These are phyloP conservation scores for Neohortaea acidophila DNA, from an alignment of 495 filamentous ascomycete species.

Conservation along the genomic window DNA sequence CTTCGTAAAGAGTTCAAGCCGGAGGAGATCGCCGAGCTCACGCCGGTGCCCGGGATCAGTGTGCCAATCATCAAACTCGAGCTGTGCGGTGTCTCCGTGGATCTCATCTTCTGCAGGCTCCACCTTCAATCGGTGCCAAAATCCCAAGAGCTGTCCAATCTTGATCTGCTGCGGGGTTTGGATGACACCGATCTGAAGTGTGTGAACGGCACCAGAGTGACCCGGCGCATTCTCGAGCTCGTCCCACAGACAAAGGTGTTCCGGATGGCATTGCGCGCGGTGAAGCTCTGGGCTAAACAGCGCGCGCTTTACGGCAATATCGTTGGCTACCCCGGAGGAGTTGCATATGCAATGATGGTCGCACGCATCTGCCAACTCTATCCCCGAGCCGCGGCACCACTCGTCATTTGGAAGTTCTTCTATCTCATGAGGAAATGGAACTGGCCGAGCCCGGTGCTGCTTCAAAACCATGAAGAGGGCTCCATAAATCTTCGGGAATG, in stretches of 20 bases:
- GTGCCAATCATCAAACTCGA: slow-evolving; percentile 95
- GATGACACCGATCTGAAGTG: slow-evolving; percentile 75
- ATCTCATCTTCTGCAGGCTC: slow-evolving; percentile 81
- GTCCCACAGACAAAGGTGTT: slow-evolving; percentile 85
- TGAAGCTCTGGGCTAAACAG: slow-evolving; percentile 92
- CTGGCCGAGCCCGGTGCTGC: slow-evolving; percentile 80
- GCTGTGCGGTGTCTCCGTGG: slow-evolving; percentile 77
- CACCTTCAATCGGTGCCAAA: slow-evolving; percentile 52
- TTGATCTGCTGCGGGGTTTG: slow-evolving; percentile 67
- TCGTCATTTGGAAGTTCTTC: slow-evolving; percentile 86
- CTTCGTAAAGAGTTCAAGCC: slow-evolving; percentile 56
- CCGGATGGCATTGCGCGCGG: slow-evolving; percentile 67
- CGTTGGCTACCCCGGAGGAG: slow-evolving; percentile 88
- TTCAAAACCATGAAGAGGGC: slow-evolving; percentile 78
- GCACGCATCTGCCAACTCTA: slow-evolving; percentile 95
- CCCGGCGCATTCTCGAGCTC: slow-evolving; percentile 72
- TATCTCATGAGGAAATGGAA: slow-evolving; percentile 76
- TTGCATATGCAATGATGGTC: slow-evolving; percentile 95
- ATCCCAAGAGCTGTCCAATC: slow-evolving; percentile 62
- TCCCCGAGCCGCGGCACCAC: slow-evolving; percentile 72
- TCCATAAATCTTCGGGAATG: slow-evolving; percentile 68
- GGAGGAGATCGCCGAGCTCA: slow-evolving; percentile 71
- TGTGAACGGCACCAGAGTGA: slow-evolving; percentile 84
- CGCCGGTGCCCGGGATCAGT: slow-evolving; percentile 72
- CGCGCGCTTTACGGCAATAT: slow-evolving; percentile 90